A percentile compares a stretch with the other conserved stretches of the same genome.
phyloP scores from a whole-genome alignment of 495 filamentous ascomycete genomes.

The Xylaria cubensis region DNA sequence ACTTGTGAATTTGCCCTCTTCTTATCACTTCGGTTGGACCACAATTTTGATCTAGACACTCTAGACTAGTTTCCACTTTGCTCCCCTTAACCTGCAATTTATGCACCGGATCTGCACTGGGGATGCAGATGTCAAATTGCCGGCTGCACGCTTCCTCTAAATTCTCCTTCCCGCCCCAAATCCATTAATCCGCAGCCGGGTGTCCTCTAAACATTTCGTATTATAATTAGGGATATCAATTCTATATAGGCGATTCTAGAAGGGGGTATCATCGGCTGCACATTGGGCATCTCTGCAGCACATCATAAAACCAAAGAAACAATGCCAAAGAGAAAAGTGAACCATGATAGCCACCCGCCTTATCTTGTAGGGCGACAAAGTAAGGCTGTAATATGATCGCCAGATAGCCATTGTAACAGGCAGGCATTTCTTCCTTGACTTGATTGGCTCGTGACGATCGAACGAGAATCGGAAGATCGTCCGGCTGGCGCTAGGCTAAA shows the following conservation, averaged over 20 bases:
- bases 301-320: conserved; percentile 21
- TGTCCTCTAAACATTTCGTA: conserved; percentile 24
- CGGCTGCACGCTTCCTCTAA: conserved; percentile 17
- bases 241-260: conserved; percentile 20
- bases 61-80: background rate
- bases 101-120: conserved; percentile 22
- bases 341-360: conserved; percentile 1
- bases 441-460: conserved; percentile 25
- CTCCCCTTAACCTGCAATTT: conserved; percentile 1
- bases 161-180: background rate
- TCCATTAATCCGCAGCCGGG: conserved; percentile 18
- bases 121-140: conserved; percentile 28
- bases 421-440: background rate
- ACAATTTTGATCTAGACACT: background rate
- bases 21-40: background rate
- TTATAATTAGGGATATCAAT: conserved; percentile 33
- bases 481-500: conserved; percentile 8
- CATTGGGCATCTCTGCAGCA: conserved; percentile 41
- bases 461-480: conserved; percentile 15
- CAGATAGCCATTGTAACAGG: background rate
- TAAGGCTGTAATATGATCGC: background rate
- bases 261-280: conserved; percentile 44
- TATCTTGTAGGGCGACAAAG: conserved; percentile 3
- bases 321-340: conserved; percentile 29
- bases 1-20: background rate